Evolutionary conservation across 768 basidiomycete species (phyloP), one percentile per base, ranked within the genome.

Genomic region (Tylopilus sp.): DNA sequence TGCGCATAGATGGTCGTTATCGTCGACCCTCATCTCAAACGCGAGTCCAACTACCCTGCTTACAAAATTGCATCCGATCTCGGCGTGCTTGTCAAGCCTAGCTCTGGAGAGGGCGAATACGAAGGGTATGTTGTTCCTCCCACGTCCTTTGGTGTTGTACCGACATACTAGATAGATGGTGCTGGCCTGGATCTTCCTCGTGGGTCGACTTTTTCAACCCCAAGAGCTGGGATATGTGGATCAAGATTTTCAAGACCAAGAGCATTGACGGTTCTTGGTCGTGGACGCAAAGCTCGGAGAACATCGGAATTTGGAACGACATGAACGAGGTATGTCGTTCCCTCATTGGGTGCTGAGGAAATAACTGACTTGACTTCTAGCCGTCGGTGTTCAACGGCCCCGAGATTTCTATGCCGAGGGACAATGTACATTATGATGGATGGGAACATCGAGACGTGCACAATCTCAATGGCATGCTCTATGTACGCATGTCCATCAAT

Each of bases 181-280:
- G 97, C 72, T 99, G 97, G 97, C 84, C 91, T 22, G 97, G 97
- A 33, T 92, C 87, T 69, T 89, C 87, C 57, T 89, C 93, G 7
- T 99, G 96, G 96, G 86, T 94, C 34, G 97, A 99, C 66, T 97
- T 92, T 74, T 97, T 98, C 82, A 87, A 98, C 65, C 93, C 93
- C 26, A 77, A 71, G 29, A 82, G 83, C 37, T 95, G 92, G 92
- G 79, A 83, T 31, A 93, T 93, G 86, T 99, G 95, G 95, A 86
- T 77, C 54, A 76, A 77, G 6, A 76, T 96, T 53, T 98, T 97
- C 78, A 87, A 86, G 70, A 76, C 76, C 10, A 71, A 76, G 56
- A 70, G 74, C 44, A 72, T 75, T 29, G 72, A 76, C 54, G 80
- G 77, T 42, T 72, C 77, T n/a, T 92, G 85, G 81, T 74, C 83